A percentile compares a stretch with the other conserved stretches of the same genome.
phyloP scores from a whole-genome alignment of 1,284 basidiomycete species.

The Irpex sp. region DNA sequence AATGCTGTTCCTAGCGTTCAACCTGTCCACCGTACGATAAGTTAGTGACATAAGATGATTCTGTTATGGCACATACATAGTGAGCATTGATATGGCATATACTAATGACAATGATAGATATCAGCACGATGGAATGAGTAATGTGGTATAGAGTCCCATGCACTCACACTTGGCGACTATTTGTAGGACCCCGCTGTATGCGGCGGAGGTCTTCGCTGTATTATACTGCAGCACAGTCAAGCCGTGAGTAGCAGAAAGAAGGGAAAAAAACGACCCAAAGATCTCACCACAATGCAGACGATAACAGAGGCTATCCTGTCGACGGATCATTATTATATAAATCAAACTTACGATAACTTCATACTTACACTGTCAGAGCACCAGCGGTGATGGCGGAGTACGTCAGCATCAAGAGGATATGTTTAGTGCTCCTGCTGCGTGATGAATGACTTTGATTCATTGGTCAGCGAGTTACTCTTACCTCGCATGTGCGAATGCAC shows the following conservation, averaged over 20 bases:
- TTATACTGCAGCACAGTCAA: neutral
- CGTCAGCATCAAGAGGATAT: neutral
- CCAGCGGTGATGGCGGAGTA: neutral
- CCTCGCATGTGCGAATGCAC: neutral
- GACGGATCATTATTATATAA: neutral
- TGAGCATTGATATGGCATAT: neutral
- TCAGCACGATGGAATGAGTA: neutral
- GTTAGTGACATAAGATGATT: neutral
- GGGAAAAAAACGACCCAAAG: too few relatives aligned
- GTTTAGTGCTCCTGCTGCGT: neutral
- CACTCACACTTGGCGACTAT: neutral
- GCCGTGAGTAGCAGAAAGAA: too few relatives aligned
- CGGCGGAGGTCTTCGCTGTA: neutral
- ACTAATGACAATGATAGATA: neutral
- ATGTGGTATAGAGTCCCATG: neutral
- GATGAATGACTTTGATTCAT: too few relatives aligned
- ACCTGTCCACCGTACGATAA: neutral
- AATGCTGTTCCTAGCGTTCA: neutral
- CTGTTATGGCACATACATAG: neutral
- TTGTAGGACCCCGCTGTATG: neutral
- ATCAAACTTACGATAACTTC: neutral
- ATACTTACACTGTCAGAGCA: neutral
- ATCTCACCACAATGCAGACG: neutral
- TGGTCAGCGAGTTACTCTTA: neutral
- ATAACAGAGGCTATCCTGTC: neutral